A percentile compares a stretch with the other conserved stretches of the same genome.
phyloP scores from a whole-genome alignment of 2,329 filamentous ascomycete genomes.

The Paecilomyces niveus region DNA sequence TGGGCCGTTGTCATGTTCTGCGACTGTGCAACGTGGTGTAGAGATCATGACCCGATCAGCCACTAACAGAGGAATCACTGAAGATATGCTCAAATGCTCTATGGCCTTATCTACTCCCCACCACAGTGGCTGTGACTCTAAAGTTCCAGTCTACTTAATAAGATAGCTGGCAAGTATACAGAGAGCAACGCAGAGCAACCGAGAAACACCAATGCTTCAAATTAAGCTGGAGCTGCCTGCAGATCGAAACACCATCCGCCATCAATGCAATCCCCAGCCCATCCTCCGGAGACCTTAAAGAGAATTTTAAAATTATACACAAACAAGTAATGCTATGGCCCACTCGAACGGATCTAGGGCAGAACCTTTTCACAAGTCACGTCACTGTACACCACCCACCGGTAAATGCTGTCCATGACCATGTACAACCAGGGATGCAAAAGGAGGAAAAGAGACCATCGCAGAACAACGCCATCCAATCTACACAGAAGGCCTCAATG shows the following conservation, averaged over 20 bases:
- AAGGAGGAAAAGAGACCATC: constrained; percentile 6
- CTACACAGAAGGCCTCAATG: neutral
- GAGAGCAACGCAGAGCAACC: neutral
- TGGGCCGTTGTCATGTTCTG: no score
- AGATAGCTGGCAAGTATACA: neutral
- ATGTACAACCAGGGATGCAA: neutral
- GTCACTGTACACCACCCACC: neutral
- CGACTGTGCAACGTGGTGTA: no score
- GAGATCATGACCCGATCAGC: neutral
- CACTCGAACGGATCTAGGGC: neutral
- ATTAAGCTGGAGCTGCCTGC: neutral
- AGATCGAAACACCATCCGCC: neutral
- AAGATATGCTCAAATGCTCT: neutral
- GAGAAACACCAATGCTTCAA: neutral
- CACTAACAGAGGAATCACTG: neutral
- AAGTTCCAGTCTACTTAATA: neutral
- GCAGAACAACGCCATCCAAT: constrained; percentile 3
- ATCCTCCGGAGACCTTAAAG: neutral
- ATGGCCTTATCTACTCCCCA: neutral
- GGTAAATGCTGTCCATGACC: neutral
- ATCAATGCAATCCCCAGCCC: neutral
- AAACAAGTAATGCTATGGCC: neutral
- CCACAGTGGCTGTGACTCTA: neutral
- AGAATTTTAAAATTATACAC: neutral
- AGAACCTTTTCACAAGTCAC: neutral